These are phyloP conservation scores for Fusarium praegraminearum DNA, from an alignment of 2,329 filamentous ascomycete genomes.

Conservation along the genomic window DNA sequence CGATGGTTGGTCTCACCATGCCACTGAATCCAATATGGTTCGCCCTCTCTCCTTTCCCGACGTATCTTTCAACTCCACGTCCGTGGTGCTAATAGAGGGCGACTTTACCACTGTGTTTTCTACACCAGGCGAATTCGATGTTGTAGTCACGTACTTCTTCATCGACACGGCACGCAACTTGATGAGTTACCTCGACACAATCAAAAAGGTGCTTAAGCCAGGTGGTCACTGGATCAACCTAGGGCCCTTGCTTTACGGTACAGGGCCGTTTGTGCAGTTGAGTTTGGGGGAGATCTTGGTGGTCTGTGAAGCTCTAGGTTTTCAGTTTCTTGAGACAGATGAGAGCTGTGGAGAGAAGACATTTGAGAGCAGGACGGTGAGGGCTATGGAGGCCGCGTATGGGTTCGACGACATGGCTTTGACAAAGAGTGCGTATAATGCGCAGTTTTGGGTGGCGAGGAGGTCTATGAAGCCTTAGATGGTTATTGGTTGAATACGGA, in stretches of 20 bases:
- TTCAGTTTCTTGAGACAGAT: conserved; percentile 61
- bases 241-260: conserved; percentile 67
- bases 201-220: conserved; percentile 58
- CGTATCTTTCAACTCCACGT: conserved; percentile 48
- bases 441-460: conserved; percentile 65
- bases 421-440: conserved; percentile 65
- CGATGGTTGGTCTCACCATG: conserved; percentile 68
- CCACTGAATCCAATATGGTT: conserved; percentile 60
- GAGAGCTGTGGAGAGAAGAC: conserved; percentile 58
- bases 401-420: conserved; percentile 64
- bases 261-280: conserved; percentile 65
- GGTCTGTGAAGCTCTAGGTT: conserved; percentile 63
- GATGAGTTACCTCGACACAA: conserved; percentile 66
- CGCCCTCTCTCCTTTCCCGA: conserved; percentile 62
- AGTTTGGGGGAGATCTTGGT: conserved; percentile 65
- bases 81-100: conserved; percentile 64
- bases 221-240: conserved; percentile 69
- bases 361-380: conserved; percentile 56
- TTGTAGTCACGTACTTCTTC: conserved; percentile 68
- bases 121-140: conserved; percentile 56
- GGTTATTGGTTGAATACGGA: too few relatives aligned
- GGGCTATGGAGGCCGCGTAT: conserved; percentile 63
- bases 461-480: conserved; percentile 27
- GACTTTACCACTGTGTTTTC: conserved; percentile 64
- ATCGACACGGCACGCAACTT: conserved; percentile 71